A percentile compares a stretch with the other conserved stretches of the same genome.
Evolutionary conservation across 2,329 filamentous ascomycete genomes (phyloP).

Genomic region (Hymenoscyphus fructigenus): DNA sequence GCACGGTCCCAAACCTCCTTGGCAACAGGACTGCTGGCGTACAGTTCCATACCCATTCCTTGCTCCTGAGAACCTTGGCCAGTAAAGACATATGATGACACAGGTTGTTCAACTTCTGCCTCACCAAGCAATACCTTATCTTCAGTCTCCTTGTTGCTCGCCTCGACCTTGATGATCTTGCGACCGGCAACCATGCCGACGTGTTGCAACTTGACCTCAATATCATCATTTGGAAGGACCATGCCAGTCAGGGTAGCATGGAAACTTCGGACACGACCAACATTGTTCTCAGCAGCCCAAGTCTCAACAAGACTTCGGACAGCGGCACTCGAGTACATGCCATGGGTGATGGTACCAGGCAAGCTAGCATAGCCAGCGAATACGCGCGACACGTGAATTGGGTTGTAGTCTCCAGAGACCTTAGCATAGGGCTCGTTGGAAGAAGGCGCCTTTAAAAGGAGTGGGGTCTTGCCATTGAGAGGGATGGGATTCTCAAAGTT

Average conservation of each 20-base stretch:
- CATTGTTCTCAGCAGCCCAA: constrained; percentile 98
- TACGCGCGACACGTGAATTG: constrained; percentile 95
- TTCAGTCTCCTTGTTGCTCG: constrained; percentile 90
- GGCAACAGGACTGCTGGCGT: constrained; percentile 87
- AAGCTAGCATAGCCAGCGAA: constrained; percentile 96
- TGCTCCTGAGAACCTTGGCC: constrained; percentile 98
- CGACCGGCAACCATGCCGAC: constrained; percentile 96
- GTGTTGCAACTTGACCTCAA: constrained; percentile 93
- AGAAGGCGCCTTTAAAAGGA: constrained; percentile 85
- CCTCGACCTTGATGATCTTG: constrained; percentile 99
- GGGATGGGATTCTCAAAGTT: constrained; percentile 98
- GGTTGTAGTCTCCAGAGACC: constrained; percentile 97
- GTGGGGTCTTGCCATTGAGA: constrained; percentile 84
- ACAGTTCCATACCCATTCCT: constrained; percentile 99
- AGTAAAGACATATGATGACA: constrained; percentile 96
- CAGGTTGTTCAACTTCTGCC: constrained; percentile 96
- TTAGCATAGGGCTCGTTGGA: constrained; percentile 98
- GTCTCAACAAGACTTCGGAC: constrained; percentile 96
- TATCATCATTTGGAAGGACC: constrained; percentile 94
- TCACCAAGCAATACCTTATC: constrained; percentile 95
- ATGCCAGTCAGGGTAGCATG: constrained; percentile 96
- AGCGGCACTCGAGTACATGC: constrained; percentile 98
- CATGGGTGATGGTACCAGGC: constrained; percentile 95
- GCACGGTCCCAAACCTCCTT: constrained; percentile 98
- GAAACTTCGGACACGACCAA: constrained; percentile 95